A percentile compares a stretch with the other conserved stretches of the same genome.
Conservation (phyloP, 495 filamentous ascomycete genomes). For the Penicillium turbatum region DNA sequence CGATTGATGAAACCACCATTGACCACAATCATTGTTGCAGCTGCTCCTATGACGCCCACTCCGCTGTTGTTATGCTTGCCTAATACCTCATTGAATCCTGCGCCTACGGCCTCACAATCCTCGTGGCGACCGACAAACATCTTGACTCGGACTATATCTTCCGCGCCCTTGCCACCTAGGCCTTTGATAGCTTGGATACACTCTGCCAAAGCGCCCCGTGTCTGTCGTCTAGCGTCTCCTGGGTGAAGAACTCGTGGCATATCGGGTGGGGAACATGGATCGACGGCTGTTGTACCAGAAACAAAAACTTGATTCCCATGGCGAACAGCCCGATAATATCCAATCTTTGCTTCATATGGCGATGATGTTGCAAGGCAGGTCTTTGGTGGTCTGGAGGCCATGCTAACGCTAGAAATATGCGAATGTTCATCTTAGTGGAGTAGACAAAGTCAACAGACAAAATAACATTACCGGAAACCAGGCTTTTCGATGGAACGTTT, state of each 20-base stretch:
- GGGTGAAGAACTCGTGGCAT: conserved; percentile 37
- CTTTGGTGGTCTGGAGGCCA: conserved; percentile 6
- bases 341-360: conserved; percentile 42
- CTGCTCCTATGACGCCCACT: conserved; percentile 26
- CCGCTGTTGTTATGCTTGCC: conserved; percentile 21
- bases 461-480: too few relatives aligned
- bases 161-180: conserved; percentile 37
- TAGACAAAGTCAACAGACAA: too few relatives aligned
- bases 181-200: conserved; percentile 38
- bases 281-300: conserved; percentile 44
- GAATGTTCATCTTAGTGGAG: not conserved
- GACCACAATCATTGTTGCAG: conserved; percentile 43
- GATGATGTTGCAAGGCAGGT: conserved; percentile 32
- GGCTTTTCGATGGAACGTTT: too few relatives aligned
- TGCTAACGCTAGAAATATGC: not conserved
- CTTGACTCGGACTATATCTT: conserved; percentile 37
- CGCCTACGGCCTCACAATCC: conserved; percentile 31
- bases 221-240: conserved; percentile 38
- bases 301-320: conserved; percentile 43
- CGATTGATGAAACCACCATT: conserved; percentile 39
- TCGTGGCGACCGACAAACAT: conserved; percentile 40
- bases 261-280: conserved; percentile 28
- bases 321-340: conserved; percentile 46
- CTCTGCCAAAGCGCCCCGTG: conserved; percentile 35
- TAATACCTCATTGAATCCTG: conserved; percentile 35